Evolutionary conservation across 441 rosid genomes (phyloP).

Genomic region (Omphalea diandra): DNA sequence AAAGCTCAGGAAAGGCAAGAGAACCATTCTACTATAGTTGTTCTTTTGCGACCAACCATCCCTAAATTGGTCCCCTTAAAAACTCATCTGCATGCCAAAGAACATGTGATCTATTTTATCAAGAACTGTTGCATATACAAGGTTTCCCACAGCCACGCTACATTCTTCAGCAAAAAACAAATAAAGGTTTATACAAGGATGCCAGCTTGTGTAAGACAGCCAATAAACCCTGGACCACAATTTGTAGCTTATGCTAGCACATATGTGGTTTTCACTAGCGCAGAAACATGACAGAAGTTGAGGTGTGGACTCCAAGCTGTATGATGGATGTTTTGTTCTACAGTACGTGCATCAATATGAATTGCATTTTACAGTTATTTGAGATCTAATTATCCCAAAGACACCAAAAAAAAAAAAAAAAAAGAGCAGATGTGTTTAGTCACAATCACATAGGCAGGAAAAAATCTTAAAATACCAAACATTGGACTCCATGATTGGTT

Average conservation of each 20-base stretch:
- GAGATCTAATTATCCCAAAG: neutral
- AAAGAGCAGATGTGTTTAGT: neutral
- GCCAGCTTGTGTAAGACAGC: neutral
- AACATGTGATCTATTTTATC: neutral
- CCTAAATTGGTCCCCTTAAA: neutral
- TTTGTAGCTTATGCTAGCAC: neutral
- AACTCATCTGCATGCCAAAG: neutral
- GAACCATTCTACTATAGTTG: neutral
- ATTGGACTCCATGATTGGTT: conserved; percentile 64
- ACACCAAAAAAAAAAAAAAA: neutral
- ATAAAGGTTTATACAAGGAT: neutral
- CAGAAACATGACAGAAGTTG: neutral
- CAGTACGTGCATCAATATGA: neutral
- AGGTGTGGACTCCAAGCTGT: neutral
- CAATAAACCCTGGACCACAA: neutral
- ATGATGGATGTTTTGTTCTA: neutral
- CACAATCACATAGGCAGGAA: neutral
- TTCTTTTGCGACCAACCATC: neutral
- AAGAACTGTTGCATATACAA: neutral
- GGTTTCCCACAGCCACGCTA: neutral
- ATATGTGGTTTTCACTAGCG: neutral
- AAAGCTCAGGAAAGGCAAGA: neutral
- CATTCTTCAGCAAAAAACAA: neutral
- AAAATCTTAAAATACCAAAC: conserved; percentile 39
- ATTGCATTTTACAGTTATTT: neutral